Evolutionary conservation across 768 basidiomycete genomes (phyloP), one percentile per base, ranked within the genome.

Genomic region (Agaricus bisporus): DNA sequence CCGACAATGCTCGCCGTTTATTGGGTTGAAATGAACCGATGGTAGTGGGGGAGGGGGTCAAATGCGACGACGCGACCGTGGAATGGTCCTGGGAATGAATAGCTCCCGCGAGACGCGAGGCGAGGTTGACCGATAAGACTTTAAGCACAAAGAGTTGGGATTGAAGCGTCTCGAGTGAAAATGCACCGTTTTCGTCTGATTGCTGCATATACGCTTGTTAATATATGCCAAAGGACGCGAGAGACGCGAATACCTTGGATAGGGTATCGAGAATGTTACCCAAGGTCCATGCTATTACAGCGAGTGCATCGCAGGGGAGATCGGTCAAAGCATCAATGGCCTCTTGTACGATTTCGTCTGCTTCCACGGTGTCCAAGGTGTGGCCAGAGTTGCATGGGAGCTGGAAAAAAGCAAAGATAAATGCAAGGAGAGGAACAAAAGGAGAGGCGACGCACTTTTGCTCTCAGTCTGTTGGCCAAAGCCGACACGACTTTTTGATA

Each of bases 91-190:
- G 64, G 6, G 77, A 66, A 12, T 74, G 69, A 5, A 73, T 64
- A 47, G 73, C 70, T n/a, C 72, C 67, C 35, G 71, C 75, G 87
- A 88, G 92, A 29, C 88, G 82, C 14, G 87, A 83, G 4, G 88
- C 81, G 78, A 95, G 82, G 44, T 85, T 81, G 41, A 86, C 74
- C 0, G 86, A 78, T 11, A 95, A 68, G 20, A 94, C 83, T 68
- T 94, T 91, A 61, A 94, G 75, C 37, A 95, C 70, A 60, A 90
- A 91, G 1, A 95, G 74, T 64, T 94, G 89, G 0, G 92, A 94
- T 63, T 95, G 91, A 4, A 93, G 76, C 41, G 86, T 79, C 52
- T 91, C 86, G 15, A 89, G 73, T 2, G 83, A 73, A 53, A 79
- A 70, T 50, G 73, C 70, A 1, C 80, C 81, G 22, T 74, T 69